phyloP scores from a whole-genome alignment of 2,329 filamentous ascomycete genomes.

The Arthrobotrys musiformis region DNA sequence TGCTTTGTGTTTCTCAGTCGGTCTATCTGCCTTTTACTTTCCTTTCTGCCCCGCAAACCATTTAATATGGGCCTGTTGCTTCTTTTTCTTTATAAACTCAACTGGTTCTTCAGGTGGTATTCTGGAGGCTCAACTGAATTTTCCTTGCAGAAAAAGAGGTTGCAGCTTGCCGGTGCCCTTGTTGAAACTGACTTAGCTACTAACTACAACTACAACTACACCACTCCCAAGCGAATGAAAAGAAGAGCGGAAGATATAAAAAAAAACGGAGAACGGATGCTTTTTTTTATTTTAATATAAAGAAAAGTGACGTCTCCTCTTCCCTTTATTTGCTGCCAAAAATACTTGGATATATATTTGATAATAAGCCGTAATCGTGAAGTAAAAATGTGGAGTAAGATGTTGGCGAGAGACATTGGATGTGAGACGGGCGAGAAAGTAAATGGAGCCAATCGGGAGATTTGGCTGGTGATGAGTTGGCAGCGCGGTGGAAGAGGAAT shows the following conservation, averaged over 20 bases:
- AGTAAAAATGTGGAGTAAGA: too few relatives aligned
- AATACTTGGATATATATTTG: too few relatives aligned
- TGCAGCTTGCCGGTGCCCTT: too few relatives aligned
- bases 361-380: too few relatives aligned
- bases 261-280: too few relatives aligned
- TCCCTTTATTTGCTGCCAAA: too few relatives aligned
- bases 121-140: neutral
- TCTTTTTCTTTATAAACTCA: conserved; percentile 10
- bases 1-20: conserved; percentile 25
- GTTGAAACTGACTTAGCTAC: too few relatives aligned
- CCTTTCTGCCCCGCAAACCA: neutral
- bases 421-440: neutral
- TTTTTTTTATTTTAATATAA: too few relatives aligned
- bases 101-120: neutral
- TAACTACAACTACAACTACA: neutral
- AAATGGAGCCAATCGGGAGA: conserved; percentile 40
- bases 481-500: conserved; percentile 28
- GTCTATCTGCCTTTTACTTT: conserved; percentile 13
- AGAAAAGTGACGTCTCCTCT: too few relatives aligned
- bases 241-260: too few relatives aligned
- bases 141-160: neutral
- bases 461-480: conserved; percentile 52
- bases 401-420: too few relatives aligned
- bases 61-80: conserved; percentile 35
- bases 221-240: neutral